Base-by-base conservation (phyloP, 2,329 filamentous ascomycete genomes). In the Ophiostoma sp. region DNA sequence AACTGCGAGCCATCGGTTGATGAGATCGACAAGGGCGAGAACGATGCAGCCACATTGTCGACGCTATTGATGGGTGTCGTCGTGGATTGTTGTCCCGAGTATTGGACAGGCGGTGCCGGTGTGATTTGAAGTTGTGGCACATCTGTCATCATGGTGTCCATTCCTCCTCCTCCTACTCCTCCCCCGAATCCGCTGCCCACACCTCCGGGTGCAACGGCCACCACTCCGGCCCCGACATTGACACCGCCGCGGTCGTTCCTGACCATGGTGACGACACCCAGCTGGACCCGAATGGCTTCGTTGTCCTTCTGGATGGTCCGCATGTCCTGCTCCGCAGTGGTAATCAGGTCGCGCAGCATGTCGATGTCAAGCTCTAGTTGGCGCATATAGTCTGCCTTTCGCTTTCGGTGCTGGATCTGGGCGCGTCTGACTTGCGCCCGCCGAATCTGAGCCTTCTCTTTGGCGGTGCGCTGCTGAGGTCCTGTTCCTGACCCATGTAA, bases 351-450 rank as follows among this genome's bases (percentile, higher is more conserved):
- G 15, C 86, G 83, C 72, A 87, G 82, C 75, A 82, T 81, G 17
- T 82, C 81, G 22, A 86, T 80, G 76, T 88, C 86, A 74, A 84
- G 80, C 80, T 89, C 87, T 39, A 89, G 84, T 80, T 88, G 81
- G 77, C 84, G 85, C 75, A 86, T 82, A 77, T 89, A 87, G 78
- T 88, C 85, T 69, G 85, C 86, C 77, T 88, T 88, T 77, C 87
- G 85, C 78, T 87, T 84, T 19, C 87, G 86, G 76, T 89, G 87
- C 78, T 87, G 84, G 50, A 85, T 83, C 81, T 89, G 87, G 1
- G 87, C 87, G 28, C 82, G 83, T 2, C 86, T 80, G 70, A 89
- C 87, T 75, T 89, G 87, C 2, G 84, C 83, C 0, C 87, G 83
- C 4, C 87, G 84, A 19, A 81, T 75, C 77, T 85, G 82, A 28